Base-by-base conservation (phyloP, 306 rosid genomes). In the Rubus parviflorus region DNA sequence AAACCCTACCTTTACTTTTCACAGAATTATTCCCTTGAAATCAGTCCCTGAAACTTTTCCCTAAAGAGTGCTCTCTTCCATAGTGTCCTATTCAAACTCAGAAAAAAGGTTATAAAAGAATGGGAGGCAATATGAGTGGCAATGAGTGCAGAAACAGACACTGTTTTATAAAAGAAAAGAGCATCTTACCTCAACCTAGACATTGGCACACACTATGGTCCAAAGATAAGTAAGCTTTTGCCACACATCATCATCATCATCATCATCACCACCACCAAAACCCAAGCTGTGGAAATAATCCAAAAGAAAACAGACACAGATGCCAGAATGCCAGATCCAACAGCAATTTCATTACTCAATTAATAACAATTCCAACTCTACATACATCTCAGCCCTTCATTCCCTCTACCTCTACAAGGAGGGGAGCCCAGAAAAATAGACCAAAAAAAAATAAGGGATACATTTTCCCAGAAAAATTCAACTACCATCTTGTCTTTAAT, bases 321-420 rank as follows among this genome's bases (percentile, higher is more conserved):
- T 37, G 45, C n/a, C 4, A 37, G 45, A 30, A 5, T 37, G 45
- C n/a, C 4, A 37, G 45, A 30, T 80, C 83, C 43, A 68, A 20
- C 37, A 72, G 42, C 70, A 52, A 74, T 81, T 35, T 35, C 40
- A 58, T 62, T 79, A 77, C 67, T 77, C 48, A 52, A 77, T 54
- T 72, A 8, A 23, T 60, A 82, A 72, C 80, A 82, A 73, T 86
- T 83, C 83, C 63, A 80, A 42, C 81, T 83, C 78, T 84, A 70
- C 83, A 61, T 51, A 5, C 30, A 65, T 80, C 84, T 77, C 77
- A 41, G 60, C 81, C 82, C 69, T 81, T 73, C 58, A 70, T 46
- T 49, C 77, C 82, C 67, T 60, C 79, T 65, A 65, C 53, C 46
- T 77, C 72, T 82, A 47, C 83, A 58, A 58, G 68, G 77, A 43